Evolutionary conservation across 331 rosid species (phyloP), one percentile per base, ranked within the genome.

Genomic region (Acacia concinna): DNA sequence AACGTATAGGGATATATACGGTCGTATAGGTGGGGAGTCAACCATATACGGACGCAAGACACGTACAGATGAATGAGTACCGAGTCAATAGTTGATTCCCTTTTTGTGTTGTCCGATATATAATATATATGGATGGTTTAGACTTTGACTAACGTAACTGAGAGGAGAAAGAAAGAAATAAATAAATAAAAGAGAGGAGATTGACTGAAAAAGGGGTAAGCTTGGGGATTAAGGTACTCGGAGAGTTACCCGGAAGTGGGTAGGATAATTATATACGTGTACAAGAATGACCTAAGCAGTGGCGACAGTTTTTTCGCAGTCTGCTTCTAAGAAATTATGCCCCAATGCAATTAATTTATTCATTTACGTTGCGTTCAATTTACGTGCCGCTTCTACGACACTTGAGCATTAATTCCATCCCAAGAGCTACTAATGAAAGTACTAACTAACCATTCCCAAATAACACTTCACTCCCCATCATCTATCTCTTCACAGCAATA

Each of bases 191-290:
- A 6, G 56, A 54, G 59, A 51, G n/a, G 15, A 59, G 66, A 27
- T 62, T 32, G 76, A 27, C 52, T 32, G 76, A 51, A 41, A 28
- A 44, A 28, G 34, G 8, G 28, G 65, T 38, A 75, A 20, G 37
- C 68, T 81, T 85, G 70, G 35, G 23, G 73, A 57, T 73, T 77
- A 77, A 77, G 69, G 66, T 27, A 70, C 34, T 41, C 0, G 35
- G 31, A 23, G 56, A 3, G 30, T 47, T 35, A 1, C 60, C 14
- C 1, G 25, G 40, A 12, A 67, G n/a, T 46, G 31, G 31, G 40
- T 18, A 74, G 72, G 63, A 41, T 69, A 37, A 37, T 35, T 35
- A 6, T 37, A 6, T 68, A 21, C 59, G 51, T 23, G 73, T 46
- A 21, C 47, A 2, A 15, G 8, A 15, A 43, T 81, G 80, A 85